phyloP scores from a whole-genome alignment of 78 protist genomes.

The Dictyostelium intermedium region DNA sequence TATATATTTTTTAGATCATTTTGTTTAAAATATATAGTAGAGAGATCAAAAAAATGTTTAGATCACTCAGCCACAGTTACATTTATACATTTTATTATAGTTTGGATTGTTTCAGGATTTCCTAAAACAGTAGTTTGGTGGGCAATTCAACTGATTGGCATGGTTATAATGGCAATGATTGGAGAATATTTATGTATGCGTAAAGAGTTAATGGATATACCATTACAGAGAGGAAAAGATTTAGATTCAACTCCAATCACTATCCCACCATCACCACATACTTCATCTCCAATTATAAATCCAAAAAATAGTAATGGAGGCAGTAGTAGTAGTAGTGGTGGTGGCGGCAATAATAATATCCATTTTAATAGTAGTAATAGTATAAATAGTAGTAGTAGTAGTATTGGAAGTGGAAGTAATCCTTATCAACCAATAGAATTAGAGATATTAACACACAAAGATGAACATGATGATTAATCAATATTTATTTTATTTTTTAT shows the following conservation, averaged over 20 bases:
- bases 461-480: not conserved
- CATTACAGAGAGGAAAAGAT: constrained; percentile 42
- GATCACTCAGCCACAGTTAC: constrained; percentile 81
- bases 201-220: constrained; percentile 79
- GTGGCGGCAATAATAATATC: not conserved
- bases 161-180: constrained; percentile 71
- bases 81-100: constrained; percentile 64
- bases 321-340: not conserved
- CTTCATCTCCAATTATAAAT: not conserved
- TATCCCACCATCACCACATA: not conserved
- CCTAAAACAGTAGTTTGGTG: constrained; percentile 72
- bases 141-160: constrained; percentile 38
- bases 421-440: constrained; percentile 9
- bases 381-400: not conserved
- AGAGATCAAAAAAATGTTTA: constrained; percentile 77
- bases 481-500: not conserved
- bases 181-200: constrained; percentile 84
- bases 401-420: not conserved
- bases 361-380: not conserved
- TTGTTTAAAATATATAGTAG: constrained; percentile 78
- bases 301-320: not conserved
- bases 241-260: constrained; percentile 63
- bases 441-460: not conserved
- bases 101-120: constrained; percentile 61
- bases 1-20: constrained; percentile 1